Evolutionary conservation across 1,284 basidiomycete genomes (phyloP), one percentile per base, ranked within the genome.

Genomic region (Sporisorium exsertum): DNA sequence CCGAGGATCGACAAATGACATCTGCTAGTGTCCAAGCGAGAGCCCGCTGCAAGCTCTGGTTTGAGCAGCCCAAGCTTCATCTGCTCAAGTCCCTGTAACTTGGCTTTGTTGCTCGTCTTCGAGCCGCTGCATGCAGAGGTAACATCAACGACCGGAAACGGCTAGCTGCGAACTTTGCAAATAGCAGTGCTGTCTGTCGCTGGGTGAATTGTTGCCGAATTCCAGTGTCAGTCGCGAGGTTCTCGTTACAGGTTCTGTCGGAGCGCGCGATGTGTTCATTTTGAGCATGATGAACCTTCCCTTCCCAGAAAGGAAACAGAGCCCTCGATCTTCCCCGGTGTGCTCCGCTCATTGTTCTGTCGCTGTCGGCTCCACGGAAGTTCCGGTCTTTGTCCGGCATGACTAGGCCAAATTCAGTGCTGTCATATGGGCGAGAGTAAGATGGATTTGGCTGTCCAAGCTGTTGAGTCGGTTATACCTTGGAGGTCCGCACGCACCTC

Each of bases 1-100:
- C 8, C 18, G 27, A 33, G 49, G 49, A 50, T 50, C 49, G 49
- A 50, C 49, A 20, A 50, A n/a, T n/a, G 29, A 16, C 49, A 20
- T 50, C 29, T 50, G 49, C 18, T 26, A 32, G 10, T 49, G 46
- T 32, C 4, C 47, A 49, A 49, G 47, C 47, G 47, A 49, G 47
- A 49, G 47, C 7, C 27, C 47, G 47, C 29, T 49, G 47, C 18
- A 27, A 27, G 4, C 12, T 49, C 27, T n/a, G 35, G 13, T 26
- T n/a, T 1, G 45, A n/a, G n/a, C n/a, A n/a, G n/a, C n/a, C n/a
- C n/a, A n/a, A n/a, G n/a, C n/a, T n/a, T n/a, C n/a, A n/a, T n/a
- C n/a, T 8, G 24, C 1, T 18, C 46, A 27, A 47, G 13, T 47
- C 27, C 27, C 47, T 27, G 47, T 49, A 18, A 18, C 24, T 26